Base-by-base conservation (phyloP, 23 red algal species). In the Gracilaria gracilis region DNA sequence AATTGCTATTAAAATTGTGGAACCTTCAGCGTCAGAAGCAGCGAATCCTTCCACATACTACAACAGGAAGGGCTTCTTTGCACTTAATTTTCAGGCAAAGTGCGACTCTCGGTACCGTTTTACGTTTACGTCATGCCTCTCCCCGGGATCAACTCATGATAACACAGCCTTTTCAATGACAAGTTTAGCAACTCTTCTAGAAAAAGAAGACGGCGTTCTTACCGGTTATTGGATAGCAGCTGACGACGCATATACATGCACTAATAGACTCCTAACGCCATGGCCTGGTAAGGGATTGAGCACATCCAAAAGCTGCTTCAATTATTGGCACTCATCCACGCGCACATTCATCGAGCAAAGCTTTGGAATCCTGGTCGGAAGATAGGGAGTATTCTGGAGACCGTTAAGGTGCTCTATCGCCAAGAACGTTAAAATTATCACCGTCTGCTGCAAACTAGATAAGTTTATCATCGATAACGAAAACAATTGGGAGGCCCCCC, bases 241-340 rank as follows among this genome's bases (percentile, higher is more conserved):
- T 20, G 46, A 81, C 50, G 46, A 81, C 55, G 76, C 76, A 24
- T 81, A 48, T 53, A 81, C 14, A 21, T 81, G 76, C 7, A 81
- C 50, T 53, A 81, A 81, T 28, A 81, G 46, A 53, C 34, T 81
- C 20, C 55, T 81, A 31, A 81, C 76, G 14, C 76, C 42, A 32
- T 81, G 44, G 34, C 76, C 76, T 81, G 76, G 36, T 27, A 81
- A 54, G 46, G 35, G 39, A 20, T 81, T 81, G 46, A 81, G 76
- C 50, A 53, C 55, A 44, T 44, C 76, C 55, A 48, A 57, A 53
- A 46, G 55, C 76, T 81, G 20, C 32, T 81, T 81, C 50, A 81
- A 81, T 21, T 54, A 81, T 53, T 81, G 76, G 76, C 39, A 48
- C 19, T 81, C 38, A 23, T 55, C 44, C 55, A 46, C 38, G 17